Evolutionary conservation across 73 alveolate genomes (phyloP).

Genomic region (Paramecium pentaurelia): DNA sequence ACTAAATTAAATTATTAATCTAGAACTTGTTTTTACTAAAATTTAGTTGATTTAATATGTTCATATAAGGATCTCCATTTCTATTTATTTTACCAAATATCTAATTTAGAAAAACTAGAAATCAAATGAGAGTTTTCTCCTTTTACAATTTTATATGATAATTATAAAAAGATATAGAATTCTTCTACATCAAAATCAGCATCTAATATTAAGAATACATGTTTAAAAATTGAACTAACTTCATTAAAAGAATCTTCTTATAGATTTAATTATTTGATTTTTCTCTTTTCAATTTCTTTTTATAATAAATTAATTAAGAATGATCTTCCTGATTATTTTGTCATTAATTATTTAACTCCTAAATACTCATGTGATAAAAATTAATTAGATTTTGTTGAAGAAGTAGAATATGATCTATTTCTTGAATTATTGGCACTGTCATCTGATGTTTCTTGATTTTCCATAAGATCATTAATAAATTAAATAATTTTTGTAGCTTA

Average conservation of each 20-base stretch:
- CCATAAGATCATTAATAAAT: not conserved
- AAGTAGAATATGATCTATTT: slow-evolving; percentile 2
- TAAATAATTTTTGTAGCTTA: not conserved
- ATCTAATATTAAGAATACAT: not conserved
- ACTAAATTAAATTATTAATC: not conserved
- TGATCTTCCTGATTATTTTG: not conserved
- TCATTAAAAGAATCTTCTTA: slow-evolving; percentile 31
- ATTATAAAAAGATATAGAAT: not conserved
- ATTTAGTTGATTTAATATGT: not conserved
- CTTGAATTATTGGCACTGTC: not conserved
- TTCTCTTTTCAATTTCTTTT: not conserved
- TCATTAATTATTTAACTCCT: not conserved
- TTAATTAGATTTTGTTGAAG: slow-evolving; percentile 21
- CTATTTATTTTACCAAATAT: slow-evolving; percentile 5
- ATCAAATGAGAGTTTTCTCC: not conserved
- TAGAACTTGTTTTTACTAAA: not conserved
- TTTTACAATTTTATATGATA: not conserved
- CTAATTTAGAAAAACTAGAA: not conserved
- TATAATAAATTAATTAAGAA: not conserved
- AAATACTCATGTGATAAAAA: not conserved
- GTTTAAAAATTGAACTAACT: not conserved
- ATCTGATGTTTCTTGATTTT: not conserved
- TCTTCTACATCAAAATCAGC: slow-evolving; percentile 33
- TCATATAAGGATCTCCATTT: slow-evolving; percentile 18
- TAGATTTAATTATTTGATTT: not conserved